phyloP scores from a whole-genome alignment of 352 stramenopile species.

The Pythium vanterpoolii region DNA sequence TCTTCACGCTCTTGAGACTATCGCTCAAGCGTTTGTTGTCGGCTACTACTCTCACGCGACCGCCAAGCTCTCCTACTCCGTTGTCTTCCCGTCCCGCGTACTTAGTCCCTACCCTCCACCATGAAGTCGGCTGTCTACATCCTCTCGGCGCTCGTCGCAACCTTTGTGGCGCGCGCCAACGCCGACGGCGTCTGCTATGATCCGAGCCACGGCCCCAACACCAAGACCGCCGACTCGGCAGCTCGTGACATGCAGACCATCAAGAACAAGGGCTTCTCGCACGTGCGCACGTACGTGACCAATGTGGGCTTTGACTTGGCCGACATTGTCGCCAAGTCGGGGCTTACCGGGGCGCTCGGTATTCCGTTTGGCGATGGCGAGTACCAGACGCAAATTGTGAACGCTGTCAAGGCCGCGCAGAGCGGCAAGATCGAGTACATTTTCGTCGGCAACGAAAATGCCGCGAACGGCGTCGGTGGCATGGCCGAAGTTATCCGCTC shows the following conservation, averaged over 20 bases:
- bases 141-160: slow-evolving; percentile 31
- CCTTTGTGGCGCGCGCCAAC: slow-evolving; percentile 35
- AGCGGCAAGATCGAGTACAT: slow-evolving; percentile 47
- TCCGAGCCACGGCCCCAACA: slow-evolving; percentile 36
- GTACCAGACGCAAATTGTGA: slow-evolving; percentile 42
- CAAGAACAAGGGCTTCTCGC: slow-evolving; percentile 45
- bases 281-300: slow-evolving; percentile 70
- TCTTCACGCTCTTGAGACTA: slow-evolving; percentile 21
- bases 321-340: slow-evolving; percentile 41
- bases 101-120: slow-evolving; percentile 1
- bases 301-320: slow-evolving; percentile 55
- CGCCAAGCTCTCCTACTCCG: not conserved
- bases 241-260: slow-evolving; percentile 47
- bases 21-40: not conserved
- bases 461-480: slow-evolving; percentile 24
- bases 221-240: slow-evolving; percentile 35
- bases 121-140: slow-evolving; percentile 41
- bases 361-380: slow-evolving; percentile 42
- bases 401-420: slow-evolving; percentile 35
- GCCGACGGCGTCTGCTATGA: slow-evolving; percentile 73
- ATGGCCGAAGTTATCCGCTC: slow-evolving; percentile 50
- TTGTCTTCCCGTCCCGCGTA: slow-evolving; percentile 11
- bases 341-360: slow-evolving; percentile 43
- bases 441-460: slow-evolving; percentile 74
- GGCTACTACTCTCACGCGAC: slow-evolving; percentile 15